Percentiles rank a stretch among this genome's conserved stretches.
phyloP scores from a whole-genome alignment of 257 asterid species.

The Sherardia arvensis region DNA sequence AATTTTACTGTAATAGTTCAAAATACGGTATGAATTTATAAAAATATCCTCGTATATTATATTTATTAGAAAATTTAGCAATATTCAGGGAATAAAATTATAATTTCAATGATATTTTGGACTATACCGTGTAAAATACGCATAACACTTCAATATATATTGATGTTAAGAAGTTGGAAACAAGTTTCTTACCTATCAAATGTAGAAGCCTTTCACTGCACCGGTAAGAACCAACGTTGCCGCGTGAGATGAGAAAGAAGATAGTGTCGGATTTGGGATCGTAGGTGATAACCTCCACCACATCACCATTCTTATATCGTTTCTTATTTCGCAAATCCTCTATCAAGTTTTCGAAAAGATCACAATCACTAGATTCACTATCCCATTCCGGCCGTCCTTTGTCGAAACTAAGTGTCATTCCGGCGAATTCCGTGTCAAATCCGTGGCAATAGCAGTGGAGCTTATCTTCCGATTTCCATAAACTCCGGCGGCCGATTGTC shows the following conservation, averaged over 20 bases:
- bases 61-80: too few species aligned
- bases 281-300: neutral
- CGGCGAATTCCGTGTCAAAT: neutral
- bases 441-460: conserved; percentile 2
- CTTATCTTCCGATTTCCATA: conserved; percentile 5
- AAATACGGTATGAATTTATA: too few species aligned
- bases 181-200: too few species aligned
- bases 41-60: too few species aligned
- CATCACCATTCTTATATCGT: too few species aligned
- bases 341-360: neutral
- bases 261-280: neutral
- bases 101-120: too few species aligned
- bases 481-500: conserved; percentile 2
- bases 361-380: neutral
- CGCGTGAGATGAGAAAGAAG: neutral
- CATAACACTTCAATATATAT: too few species aligned
- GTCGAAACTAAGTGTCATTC: neutral
- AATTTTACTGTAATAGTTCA: too few species aligned
- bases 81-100: too few species aligned
- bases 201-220: neutral
- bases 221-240: neutral
- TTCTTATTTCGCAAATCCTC: too few species aligned
- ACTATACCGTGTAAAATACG: too few species aligned
- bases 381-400: neutral
- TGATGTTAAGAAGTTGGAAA: too few species aligned